Percentiles rank a stretch among this genome's conserved stretches.
phyloP scores from a whole-genome alignment of 805 yeast genomes.

The Cyberlindnera samutprakarnensis region DNA sequence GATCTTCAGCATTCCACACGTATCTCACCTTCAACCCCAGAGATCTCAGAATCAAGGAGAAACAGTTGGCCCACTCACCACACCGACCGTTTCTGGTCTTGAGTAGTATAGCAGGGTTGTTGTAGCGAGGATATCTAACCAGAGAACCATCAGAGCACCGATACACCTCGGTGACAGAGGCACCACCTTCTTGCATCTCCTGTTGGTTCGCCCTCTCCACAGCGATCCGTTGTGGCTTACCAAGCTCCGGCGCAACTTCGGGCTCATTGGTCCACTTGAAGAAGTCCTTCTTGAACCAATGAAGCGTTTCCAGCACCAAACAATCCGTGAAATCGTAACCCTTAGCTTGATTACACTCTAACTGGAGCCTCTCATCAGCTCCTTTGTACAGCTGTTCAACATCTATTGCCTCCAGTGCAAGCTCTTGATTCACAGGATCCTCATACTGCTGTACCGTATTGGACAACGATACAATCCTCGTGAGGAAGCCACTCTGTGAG shows the following conservation, averaged over 20 bases:
- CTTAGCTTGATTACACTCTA: constrained; percentile 5
- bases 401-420: constrained; percentile 57
- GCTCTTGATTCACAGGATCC: constrained; percentile 13
- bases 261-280: constrained; percentile 81
- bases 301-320: constrained; percentile 47
- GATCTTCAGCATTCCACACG: constrained; percentile 88
- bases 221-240: constrained; percentile 30
- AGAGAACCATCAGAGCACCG: constrained; percentile 45
- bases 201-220: constrained; percentile 33
- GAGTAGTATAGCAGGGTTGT: constrained; percentile 55
- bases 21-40: constrained; percentile 61
- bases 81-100: constrained; percentile 71
- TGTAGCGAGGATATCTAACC: constrained; percentile 70
- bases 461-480: constrained; percentile 1
- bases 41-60: constrained; percentile 60
- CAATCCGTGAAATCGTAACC: constrained; percentile 44
- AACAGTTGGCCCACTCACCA: constrained; percentile 93
- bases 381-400: constrained; percentile 48
- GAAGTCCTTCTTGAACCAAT: constrained; percentile 72
- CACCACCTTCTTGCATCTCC: constrained; percentile 36
- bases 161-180: constrained; percentile 58
- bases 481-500: background rate
- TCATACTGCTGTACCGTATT: constrained; percentile 10
- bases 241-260: constrained; percentile 46
- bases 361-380: constrained; percentile 41